Evolutionary conservation across 106 monocot species (phyloP), one percentile per base, ranked within the genome.

Genomic region (Gastrodia elata): DNA sequence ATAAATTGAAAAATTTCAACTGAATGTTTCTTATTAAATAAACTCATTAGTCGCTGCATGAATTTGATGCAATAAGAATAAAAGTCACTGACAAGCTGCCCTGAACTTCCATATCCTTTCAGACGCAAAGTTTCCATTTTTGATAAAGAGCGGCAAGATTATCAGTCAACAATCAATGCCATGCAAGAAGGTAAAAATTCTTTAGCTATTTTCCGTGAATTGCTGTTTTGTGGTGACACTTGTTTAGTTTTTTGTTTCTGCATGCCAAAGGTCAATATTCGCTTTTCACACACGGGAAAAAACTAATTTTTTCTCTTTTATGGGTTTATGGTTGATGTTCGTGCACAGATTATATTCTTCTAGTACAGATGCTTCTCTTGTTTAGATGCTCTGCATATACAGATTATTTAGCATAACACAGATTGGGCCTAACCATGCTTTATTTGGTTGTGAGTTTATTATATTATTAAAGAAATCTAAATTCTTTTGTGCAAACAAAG

Each of bases 101-200:
- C n/a, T 67, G 15, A 5, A 10, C 46, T 76, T 68, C 8, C 6
- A 22, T 15, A 3, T 68, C 27, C 16, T 68, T 74, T 25, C 85
- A 98, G 98, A 72, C 82, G 88, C 55, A 98, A 93, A 79, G 73
- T 93, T 9, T 91, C 88, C 42, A 81, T 81, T 74, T 70, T 98
- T 52, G 98, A 91, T 75, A 98, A 91, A 82, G 98, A 93, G 76
- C 80, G 71, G 56, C 86, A 87, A 36, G 93, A 98, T 93, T 93
- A 93, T 77, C 91, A 98, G 71, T 91, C 85, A 22, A 98, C 87
- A 33, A 83, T 98, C 82, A 88, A 98, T 87, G 93, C 93, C 52
- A 39, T 98, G 71, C 87, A 84, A 83, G 93, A 98, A 93, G 98
- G 98, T 97, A 75, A 64, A 25, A 9, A 26, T 13, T 68, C 40